Evolutionary conservation across 2,329 filamentous ascomycete species (phyloP).

Genomic region (Nothomitra cinnamomea): DNA sequence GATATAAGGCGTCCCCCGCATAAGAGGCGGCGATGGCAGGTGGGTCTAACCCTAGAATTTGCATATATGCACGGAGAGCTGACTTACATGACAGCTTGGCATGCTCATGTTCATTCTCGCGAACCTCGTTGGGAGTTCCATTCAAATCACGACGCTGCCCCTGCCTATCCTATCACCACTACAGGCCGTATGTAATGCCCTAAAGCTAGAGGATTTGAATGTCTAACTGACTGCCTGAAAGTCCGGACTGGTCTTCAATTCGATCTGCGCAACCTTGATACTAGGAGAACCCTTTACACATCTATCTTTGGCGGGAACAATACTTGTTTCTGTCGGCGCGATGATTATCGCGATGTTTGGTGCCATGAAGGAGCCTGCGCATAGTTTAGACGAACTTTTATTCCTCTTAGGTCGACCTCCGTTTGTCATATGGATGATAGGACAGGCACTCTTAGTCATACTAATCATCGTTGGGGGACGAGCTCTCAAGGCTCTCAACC

Average conservation of each 20-base stretch:
- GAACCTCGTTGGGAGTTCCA: slow-evolving; percentile 85
- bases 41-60: slow-evolving; percentile 14
- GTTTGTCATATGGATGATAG: slow-evolving; percentile 79
- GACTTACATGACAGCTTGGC: slow-evolving; percentile 35
- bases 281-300: slow-evolving; percentile 85
- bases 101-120: slow-evolving; percentile 96
- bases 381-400: slow-evolving; percentile 69
- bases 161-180: slow-evolving; percentile 87
- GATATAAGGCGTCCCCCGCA: slow-evolving; percentile 74
- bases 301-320: slow-evolving; percentile 79
- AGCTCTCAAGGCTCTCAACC: slow-evolving; percentile 22
- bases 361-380: slow-evolving; percentile 81
- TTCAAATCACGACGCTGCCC: slow-evolving; percentile 92
- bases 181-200: slow-evolving; percentile 44
- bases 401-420: slow-evolving; percentile 52
- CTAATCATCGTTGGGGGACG: slow-evolving; percentile 44
- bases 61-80: slow-evolving; percentile 10
- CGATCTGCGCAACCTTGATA: slow-evolving; percentile 86
- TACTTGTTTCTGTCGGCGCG: slow-evolving; percentile 78
- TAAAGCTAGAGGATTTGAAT: neutral
- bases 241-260: slow-evolving; percentile 95
- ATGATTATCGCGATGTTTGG: slow-evolving; percentile 86
- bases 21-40: slow-evolving; percentile 81
- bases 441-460: slow-evolving; percentile 57
- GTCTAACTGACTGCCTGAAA: slow-evolving; percentile 15